Percentiles rank a stretch among this genome's conserved stretches.
These are phyloP conservation scores for Microbotryum silenes-acaulis DNA, from an alignment of 1,284 basidiomycete genomes.

Conservation along the genomic window DNA sequence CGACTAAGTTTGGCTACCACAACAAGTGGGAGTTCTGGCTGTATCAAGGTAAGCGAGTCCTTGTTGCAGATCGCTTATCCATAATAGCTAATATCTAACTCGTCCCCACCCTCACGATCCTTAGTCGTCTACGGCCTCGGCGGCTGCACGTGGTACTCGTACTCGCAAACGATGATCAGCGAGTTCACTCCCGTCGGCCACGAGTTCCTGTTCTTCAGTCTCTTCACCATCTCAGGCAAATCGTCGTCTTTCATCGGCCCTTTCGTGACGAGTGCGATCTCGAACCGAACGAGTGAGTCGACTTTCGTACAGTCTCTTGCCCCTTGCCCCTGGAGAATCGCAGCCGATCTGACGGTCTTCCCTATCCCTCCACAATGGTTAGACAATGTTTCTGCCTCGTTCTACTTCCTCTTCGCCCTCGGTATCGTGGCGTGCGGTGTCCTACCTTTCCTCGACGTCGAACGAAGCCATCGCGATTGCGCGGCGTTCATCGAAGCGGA, in stretches of 20 bases:
- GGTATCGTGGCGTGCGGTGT: conserved; percentile 25
- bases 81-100: too few relatives aligned
- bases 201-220: conserved; percentile 38
- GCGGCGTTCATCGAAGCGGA: not conserved
- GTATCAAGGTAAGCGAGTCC: conserved; percentile 1
- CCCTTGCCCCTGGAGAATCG: too few relatives aligned
- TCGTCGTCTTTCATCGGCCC: conserved; percentile 26
- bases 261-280: conserved; percentile 37
- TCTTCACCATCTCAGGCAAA: conserved; percentile 35
- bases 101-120: not conserved
- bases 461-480: not conserved
- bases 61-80: too few relatives aligned
- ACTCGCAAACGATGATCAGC: conserved; percentile 35
- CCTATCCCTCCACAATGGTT: conserved; percentile 2
- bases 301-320: not conserved
- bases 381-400: conserved; percentile 34
- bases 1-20: conserved; percentile 32
- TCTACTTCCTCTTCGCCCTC: conserved; percentile 38
- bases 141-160: conserved; percentile 37
- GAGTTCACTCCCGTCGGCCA: conserved; percentile 33
- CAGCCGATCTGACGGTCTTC: not conserved
- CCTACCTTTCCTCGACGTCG: conserved; percentile 15
- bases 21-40: conserved; percentile 22
- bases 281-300: conserved; percentile 10
- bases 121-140: conserved; percentile 9